phyloP scores from a whole-genome alignment of 164 flowering plant species.

The Aristolochia californica region DNA sequence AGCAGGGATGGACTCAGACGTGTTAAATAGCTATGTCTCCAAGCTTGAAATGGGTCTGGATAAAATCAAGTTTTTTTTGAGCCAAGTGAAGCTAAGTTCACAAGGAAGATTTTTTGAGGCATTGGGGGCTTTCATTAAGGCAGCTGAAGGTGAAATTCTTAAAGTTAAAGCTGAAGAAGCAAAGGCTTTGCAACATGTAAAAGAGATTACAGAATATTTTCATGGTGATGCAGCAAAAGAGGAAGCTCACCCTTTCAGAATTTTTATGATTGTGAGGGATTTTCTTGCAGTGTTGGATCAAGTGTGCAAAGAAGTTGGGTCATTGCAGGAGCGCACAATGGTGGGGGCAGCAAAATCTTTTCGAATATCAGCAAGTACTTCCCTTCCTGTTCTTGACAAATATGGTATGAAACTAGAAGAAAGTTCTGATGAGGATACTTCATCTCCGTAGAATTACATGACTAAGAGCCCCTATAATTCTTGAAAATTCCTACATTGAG shows the following conservation, averaged over 20 bases:
- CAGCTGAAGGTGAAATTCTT: conserved; percentile 60
- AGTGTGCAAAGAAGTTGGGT: conserved; percentile 94
- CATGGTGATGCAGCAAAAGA: conserved; percentile 87
- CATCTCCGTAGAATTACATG: conserved; percentile 21
- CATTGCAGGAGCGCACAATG: conserved; percentile 48
- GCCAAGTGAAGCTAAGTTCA: conserved; percentile 40
- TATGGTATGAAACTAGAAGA: conserved; percentile 38
- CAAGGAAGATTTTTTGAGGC: conserved; percentile 56
- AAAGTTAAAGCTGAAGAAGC: conserved; percentile 56
- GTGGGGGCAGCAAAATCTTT: conserved; percentile 83
- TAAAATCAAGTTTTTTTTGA: conserved; percentile 51
- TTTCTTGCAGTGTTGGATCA: conserved; percentile 73
- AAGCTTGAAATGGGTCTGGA: conserved; percentile 84
- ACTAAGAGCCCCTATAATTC: no score
- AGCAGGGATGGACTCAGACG: conserved; percentile 96
- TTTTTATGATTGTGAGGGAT: conserved; percentile 89
- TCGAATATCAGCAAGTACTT: conserved; percentile 58
- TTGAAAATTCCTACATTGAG: no score
- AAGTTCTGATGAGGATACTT: conserved; percentile 64
- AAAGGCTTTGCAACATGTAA: conserved; percentile 57
- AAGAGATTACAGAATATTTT: conserved; percentile 83
- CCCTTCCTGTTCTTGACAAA: conserved; percentile 71
- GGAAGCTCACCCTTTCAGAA: conserved; percentile 88
- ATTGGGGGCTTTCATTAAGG: conserved; percentile 52
- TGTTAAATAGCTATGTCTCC: conserved; percentile 61